phyloP scores from a whole-genome alignment of 2,329 filamentous ascomycete species.

The Aureobasidium sp. region DNA sequence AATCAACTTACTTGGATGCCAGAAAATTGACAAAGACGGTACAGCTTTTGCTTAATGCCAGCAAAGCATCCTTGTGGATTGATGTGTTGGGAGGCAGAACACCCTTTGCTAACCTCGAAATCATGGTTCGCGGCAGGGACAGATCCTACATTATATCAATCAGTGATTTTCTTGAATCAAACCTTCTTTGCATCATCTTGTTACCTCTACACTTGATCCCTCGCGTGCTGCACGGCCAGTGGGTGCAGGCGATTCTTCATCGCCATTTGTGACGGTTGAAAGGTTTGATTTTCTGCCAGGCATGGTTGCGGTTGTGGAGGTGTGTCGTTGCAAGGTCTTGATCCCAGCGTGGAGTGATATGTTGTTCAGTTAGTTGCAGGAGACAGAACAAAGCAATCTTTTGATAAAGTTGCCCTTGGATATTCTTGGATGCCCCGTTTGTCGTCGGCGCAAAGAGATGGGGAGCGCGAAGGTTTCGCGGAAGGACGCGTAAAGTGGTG shows the following conservation, averaged over 20 bases:
- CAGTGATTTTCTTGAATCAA: background rate
- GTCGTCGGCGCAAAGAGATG: conserved; percentile 2
- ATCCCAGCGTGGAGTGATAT: too few species aligned
- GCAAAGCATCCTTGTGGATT: conserved; percentile 72
- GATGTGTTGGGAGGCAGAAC: conserved; percentile 73
- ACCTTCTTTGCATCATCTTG: background rate
- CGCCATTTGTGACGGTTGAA: conserved; percentile 32
- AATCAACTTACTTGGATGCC: conserved; percentile 56
- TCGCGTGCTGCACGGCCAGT: conserved; percentile 16
- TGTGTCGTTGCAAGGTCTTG: too few species aligned
- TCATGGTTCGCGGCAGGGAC: conserved; percentile 70
- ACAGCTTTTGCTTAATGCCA: conserved; percentile 72
- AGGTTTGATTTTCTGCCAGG: conserved; percentile 42
- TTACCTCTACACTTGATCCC: conserved; percentile 37
- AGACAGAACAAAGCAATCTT: background rate
- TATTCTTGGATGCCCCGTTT: background rate
- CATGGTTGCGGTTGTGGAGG: conserved; percentile 26
- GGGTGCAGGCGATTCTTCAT: conserved; percentile 26
- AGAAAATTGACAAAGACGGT: conserved; percentile 80
- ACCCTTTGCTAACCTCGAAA: conserved; percentile 70
- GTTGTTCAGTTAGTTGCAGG: too few species aligned
- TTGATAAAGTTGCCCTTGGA: background rate
- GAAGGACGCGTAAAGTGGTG: conserved; percentile 5
- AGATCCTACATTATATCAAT: conserved; percentile 49
- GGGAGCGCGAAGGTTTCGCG: conserved; percentile 12